These are phyloP conservation scores for Aspergillus vadensis DNA, from an alignment of 2,329 filamentous ascomycete species.

Conservation along the genomic window DNA sequence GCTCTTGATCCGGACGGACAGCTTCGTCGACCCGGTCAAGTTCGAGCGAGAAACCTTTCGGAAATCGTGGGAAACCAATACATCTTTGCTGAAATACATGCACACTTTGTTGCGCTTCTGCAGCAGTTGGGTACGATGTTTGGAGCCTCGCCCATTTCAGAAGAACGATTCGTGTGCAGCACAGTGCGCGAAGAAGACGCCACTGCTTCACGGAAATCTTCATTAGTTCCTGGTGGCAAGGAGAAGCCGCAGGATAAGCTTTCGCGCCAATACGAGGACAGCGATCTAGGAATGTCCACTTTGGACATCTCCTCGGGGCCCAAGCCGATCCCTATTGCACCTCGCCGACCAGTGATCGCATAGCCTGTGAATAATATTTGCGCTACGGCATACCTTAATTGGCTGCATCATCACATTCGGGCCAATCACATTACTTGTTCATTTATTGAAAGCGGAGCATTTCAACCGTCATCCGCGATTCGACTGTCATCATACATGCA, in stretches of 20 bases:
- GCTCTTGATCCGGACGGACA: constrained; percentile 59
- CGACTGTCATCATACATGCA: not conserved
- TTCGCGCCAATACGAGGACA: constrained; percentile 28
- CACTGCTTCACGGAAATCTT: constrained; percentile 25
- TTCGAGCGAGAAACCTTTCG: constrained; percentile 57
- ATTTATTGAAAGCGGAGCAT: not conserved
- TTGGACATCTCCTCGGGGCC: constrained; percentile 39
- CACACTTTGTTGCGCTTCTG: constrained; percentile 55
- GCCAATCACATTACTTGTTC: not conserved
- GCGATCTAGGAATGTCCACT: constrained; percentile 36
- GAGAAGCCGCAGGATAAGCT: constrained; percentile 21
- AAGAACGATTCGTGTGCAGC: constrained; percentile 46
- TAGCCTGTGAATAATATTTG: constrained; percentile 20
- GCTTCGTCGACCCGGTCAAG: constrained; percentile 54
- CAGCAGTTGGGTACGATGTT: constrained; percentile 51
- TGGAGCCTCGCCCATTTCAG: constrained; percentile 46
- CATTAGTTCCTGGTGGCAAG: constrained; percentile 23
- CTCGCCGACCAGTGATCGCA: constrained; percentile 40
- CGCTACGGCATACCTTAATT: not conserved
- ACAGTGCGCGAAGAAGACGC: constrained; percentile 35
- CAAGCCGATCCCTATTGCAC: constrained; percentile 41
- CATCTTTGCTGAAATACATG: constrained; percentile 61
- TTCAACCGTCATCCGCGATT: not conserved
- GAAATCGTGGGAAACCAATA: constrained; percentile 62
- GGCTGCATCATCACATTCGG: not conserved